Evolutionary conservation across 2,329 filamentous ascomycete genomes (phyloP), one percentile per base, ranked within the genome.

Genomic region (Endocalyx cinctus): DNA sequence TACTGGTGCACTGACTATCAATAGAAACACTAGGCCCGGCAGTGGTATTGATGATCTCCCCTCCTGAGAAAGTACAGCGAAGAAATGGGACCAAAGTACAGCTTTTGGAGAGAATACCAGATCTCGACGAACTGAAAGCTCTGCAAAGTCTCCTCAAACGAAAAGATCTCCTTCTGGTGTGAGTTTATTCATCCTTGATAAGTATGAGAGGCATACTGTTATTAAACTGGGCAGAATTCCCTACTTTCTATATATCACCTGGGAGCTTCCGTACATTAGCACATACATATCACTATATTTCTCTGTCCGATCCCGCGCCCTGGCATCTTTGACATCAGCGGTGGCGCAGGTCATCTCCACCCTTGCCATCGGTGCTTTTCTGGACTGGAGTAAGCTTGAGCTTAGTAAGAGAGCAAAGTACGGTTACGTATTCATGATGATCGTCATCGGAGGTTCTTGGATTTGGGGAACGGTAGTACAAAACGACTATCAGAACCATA

Each of bases 381-480:
- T 56, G 2, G 50, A 55, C 37, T 55, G 45, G 36, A 45, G 37
- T 23, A 23, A 37, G 3, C 27, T 51, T 6, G 38, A 34, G 10
- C 27, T 46, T 12, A 50, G 41, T 12, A 37, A 34, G 15, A 42
- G 52, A 11, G 47, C 48, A 8, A 23, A 41, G 7, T 47, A 41
- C 28, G 43, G 42, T 10, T 52, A 47, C 29, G 31, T 50, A 4
- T 35, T 36, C 18, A 43, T 54, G 35, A 51, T 54, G 47, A 20
- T 36, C 12, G 29, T 52, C 5, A 48, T 54, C 27, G 48, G 50
- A 10, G 51, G 47, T 1, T 46, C 43, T 8, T 60, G 51, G 51
- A 39, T 48, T 13, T 54, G 52, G 50, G 54, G 46, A 2, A 32
- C 50, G 4, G 37, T 55, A 4, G 45, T 59, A 7, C 57, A 60